phyloP scores from a whole-genome alignment of 2,329 filamentous ascomycete species.

The Monosporascus sp. region DNA sequence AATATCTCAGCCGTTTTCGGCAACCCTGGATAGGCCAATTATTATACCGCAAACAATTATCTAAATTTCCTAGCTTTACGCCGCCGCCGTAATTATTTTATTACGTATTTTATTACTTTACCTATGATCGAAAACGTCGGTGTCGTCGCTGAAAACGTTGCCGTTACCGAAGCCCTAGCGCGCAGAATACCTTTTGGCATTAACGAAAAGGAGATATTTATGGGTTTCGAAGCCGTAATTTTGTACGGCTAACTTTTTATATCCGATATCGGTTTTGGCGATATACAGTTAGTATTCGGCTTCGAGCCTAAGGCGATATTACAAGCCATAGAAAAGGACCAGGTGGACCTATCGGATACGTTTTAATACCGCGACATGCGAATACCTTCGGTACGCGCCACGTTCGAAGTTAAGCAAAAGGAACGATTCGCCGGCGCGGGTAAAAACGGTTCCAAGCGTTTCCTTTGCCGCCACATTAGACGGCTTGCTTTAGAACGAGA shows the following conservation, averaged over 20 bases:
- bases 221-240: constrained; percentile 5
- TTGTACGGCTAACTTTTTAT: constrained; percentile 9
- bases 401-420: no score
- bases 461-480: constrained; percentile 9
- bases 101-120: constrained; percentile 1
- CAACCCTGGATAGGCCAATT: constrained; percentile 21
- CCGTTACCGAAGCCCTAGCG: constrained; percentile 1
- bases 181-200: constrained; percentile 6
- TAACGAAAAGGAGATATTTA: constrained; percentile 7
- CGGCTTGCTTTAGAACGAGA: constrained; percentile 6
- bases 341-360: constrained; percentile 6
- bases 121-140: constrained; percentile 9
- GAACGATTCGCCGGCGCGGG: constrained; percentile 7
- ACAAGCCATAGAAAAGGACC: constrained; percentile 10
- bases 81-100: not conserved
- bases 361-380: constrained; percentile 24
- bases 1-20: constrained; percentile 19
- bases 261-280: constrained; percentile 24
- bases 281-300: constrained; percentile 9
- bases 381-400: constrained; percentile 14
- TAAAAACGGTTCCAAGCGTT: constrained; percentile 7
- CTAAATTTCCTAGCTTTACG: constrained; percentile 18
- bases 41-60: constrained; percentile 25
- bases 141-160: constrained; percentile 18
- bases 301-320: no score